Base-by-base conservation (phyloP, 2,329 filamentous ascomycete species). In the Mycosphaerella sp. region DNA sequence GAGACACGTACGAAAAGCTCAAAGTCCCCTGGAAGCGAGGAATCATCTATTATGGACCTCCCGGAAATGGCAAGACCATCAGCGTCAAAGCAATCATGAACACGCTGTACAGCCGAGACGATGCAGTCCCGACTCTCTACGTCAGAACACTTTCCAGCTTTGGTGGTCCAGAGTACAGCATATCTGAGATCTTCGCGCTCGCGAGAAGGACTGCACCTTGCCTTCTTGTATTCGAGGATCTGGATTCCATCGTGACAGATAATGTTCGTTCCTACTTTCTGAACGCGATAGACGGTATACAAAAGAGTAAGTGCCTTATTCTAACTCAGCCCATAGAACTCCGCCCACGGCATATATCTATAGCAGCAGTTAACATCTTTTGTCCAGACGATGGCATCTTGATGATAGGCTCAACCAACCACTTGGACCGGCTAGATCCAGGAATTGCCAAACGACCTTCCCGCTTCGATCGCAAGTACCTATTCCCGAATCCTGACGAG, bases 21-120 rank as follows among this genome's bases (percentile, higher is more conserved):
- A 76, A 77, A 56, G 82, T 87, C 4, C 83, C 85, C 0, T 88
- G 85, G 84, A 87, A 88, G 74, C 73, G 84, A 45, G 84, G 84
- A 0, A 71, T 86, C 43, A 86, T 87, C 54, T 86, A 84, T 64
- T 78, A 86, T 57, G 84, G 41, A 0, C 81, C 82, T 0, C 82
- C 78, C 0, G 78, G 78, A 10, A 87, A 86, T 55, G 84, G 83
- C 9, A 87, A 87, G 71, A 87, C 84, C 0, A 84, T 86, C 60
- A 81, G 78, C 34, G 83, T 86, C 71, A 86, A 86, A 69, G 84
- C 84, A 0, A 80, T 82, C 62, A 86, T 87, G 81, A 77, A 85
- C 61, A 77, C 75, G 55, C 74, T 87, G 0, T 82, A 80, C 59
- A 69, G 75, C 17, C 74, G 78, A 17, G 72, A 76, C 26, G 70